A percentile compares a stretch with the other conserved stretches of the same genome.
phyloP scores from a whole-genome alignment of 2,329 filamentous ascomycete species.

The Ascosphaera aggregata region DNA sequence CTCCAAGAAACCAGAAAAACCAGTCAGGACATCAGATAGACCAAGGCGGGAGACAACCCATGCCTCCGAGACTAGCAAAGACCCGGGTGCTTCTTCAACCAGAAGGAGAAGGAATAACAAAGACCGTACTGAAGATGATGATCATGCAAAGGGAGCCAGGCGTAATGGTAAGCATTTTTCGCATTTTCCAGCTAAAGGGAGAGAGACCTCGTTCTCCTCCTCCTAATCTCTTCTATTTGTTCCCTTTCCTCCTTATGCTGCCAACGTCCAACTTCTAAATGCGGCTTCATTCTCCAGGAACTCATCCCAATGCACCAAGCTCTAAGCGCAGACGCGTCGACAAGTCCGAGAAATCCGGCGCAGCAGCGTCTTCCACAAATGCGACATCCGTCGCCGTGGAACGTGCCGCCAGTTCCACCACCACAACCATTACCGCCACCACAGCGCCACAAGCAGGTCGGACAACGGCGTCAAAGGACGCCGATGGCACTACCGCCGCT shows the following conservation, averaged over 20 bases:
- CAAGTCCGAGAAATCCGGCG: conserved; percentile 25
- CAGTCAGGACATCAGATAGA: conserved; percentile 39
- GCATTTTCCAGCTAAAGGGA: too few species aligned
- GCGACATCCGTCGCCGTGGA: conserved; percentile 15
- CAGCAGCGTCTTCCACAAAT: conserved; percentile 7
- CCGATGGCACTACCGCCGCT: background rate
- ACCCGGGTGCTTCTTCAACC: conserved; percentile 12
- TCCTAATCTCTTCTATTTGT: too few species aligned
- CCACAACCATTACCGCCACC: background rate
- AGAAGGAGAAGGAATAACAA: background rate
- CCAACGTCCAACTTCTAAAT: too few species aligned
- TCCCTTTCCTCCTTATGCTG: too few species aligned
- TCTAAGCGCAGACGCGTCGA: conserved; percentile 66
- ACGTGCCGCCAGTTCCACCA: conserved; percentile 13
- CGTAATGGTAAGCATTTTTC: conserved; percentile 29
- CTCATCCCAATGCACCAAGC: conserved; percentile 18
- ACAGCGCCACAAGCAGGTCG: background rate
- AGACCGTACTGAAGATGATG: conserved; percentile 8
- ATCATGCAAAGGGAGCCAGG: conserved; percentile 16
- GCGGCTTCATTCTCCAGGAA: conserved; percentile 10
- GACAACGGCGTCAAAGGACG: background rate
- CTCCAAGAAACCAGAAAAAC: conserved; percentile 45
- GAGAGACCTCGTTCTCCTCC: too few species aligned
- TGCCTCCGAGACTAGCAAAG: conserved; percentile 40
- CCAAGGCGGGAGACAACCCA: conserved; percentile 58